Evolutionary conservation across 495 filamentous ascomycete species (phyloP).

Genomic region (Cudoniella acicularis): DNA sequence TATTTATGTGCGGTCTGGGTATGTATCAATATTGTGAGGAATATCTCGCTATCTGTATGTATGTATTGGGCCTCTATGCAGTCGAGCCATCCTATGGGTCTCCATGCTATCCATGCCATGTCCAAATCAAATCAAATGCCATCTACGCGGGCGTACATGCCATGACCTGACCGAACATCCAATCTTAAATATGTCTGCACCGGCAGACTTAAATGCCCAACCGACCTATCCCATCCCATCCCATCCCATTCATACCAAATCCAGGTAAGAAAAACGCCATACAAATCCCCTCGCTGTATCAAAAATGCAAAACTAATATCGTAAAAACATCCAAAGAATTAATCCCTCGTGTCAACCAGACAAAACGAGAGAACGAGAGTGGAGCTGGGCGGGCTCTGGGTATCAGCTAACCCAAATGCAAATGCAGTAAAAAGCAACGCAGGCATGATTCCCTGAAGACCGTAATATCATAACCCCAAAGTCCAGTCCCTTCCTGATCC

Average conservation of each 20-base stretch:
- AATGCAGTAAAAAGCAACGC: conserved; percentile 16
- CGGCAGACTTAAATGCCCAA: not conserved
- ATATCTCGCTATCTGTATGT: not conserved
- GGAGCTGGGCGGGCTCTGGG: conserved; percentile 30
- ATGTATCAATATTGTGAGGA: not conserved
- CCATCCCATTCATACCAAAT: not conserved
- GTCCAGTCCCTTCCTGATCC: conserved; percentile 5
- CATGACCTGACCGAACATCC: not conserved
- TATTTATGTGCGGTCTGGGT: not conserved
- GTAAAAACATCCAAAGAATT: not conserved
- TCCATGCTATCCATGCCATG: not conserved
- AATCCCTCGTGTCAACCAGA: conserved; percentile 8
- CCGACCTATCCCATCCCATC: not conserved
- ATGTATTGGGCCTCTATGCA: not conserved
- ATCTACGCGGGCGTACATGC: not conserved
- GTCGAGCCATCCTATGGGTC: not conserved
- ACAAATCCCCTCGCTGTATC: not conserved
- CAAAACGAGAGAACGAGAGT: conserved; percentile 19
- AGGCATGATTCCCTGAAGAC: conserved; percentile 1
- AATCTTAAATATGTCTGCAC: not conserved
- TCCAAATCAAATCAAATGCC: not conserved
- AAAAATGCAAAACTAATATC: not conserved
- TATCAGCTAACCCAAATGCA: conserved; percentile 29
- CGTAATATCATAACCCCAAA: conserved; percentile 1
- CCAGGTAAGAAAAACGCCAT: not conserved